Base-by-base conservation (phyloP, 306 rosid genomes). In the Nissolia schottii region DNA sequence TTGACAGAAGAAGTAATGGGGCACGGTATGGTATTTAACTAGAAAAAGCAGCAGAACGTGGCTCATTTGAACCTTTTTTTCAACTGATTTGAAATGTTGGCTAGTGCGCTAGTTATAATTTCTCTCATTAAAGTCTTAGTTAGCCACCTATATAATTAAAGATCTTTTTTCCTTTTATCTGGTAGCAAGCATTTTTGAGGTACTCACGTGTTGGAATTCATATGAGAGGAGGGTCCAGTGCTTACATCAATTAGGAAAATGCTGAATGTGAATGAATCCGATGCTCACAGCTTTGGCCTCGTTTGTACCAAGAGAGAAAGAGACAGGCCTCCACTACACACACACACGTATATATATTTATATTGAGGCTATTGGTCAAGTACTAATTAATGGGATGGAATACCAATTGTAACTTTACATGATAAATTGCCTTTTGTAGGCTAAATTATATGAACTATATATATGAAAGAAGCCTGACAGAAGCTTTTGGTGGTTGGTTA, bases 91-190 rank as follows among this genome's bases (percentile, higher is more conserved):
- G 34, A 53, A 53, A n/a, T 60, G 23, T 38, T 16, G 16, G 29
- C 37, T 43, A 14, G 31, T 34, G 5, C 37, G 34, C 46, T 68
- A 68, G 62, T 68, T 51, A 51, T 69, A 69, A 69, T 22, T 53
- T 22, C 50, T 35, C 61, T 53, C n/a, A n/a, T n/a, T n/a, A 3
- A 27, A 40, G 25, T 25, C 70, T 43, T 35, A 34, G 7, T n/a
- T 14, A 2, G 25, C 55, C 55, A 55, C 10, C 32, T 56, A 40
- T 28, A 27, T 13, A 56, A 40, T 56, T n/a, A n/a, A n/a, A n/a
- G n/a, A 18, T 27, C 23, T 6, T 40, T 55, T 56, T 12, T 11
- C 41, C 19, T 56, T 37, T 10, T 16, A 2, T 24, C 7, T 15
- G 22, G 32, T 4, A 28, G 10, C 68, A 71, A n/a, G n/a, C n/a